Conservation (phyloP, 495 filamentous ascomycete genomes). For the Penicillium crystallinum region DNA sequence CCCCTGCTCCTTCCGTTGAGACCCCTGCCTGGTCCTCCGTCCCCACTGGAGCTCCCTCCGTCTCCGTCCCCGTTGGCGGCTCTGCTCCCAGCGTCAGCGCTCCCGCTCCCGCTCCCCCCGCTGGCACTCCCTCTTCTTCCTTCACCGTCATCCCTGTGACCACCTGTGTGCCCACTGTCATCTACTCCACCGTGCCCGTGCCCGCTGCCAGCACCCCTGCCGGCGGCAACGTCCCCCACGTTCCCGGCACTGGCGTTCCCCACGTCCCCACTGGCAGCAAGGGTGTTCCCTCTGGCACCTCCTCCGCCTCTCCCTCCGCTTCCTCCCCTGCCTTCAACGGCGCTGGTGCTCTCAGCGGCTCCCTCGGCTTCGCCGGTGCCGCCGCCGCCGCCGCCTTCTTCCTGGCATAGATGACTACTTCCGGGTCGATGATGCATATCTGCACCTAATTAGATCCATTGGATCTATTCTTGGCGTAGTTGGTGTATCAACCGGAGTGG, state of each 20-base stretch:
- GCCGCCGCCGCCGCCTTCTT: constrained; percentile 49
- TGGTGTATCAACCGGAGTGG: not conserved
- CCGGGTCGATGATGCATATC: constrained; percentile 18
- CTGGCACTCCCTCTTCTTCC: constrained; percentile 11
- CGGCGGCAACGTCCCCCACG: constrained; percentile 12
- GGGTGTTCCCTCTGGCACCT: constrained; percentile 18
- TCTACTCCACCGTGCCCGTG: constrained; percentile 33
- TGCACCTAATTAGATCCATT: constrained; percentile 7
- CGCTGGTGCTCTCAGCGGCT: constrained; percentile 44
- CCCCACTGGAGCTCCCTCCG: constrained; percentile 13
- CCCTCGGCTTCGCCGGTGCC: constrained; percentile 44
- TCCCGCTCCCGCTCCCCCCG: constrained; percentile 13
- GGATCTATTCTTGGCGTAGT: not conserved
- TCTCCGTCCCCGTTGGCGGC: constrained; percentile 2
- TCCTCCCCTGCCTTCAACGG: constrained; percentile 42
- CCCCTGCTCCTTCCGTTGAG: constrained; percentile 2
- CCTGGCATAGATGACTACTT: constrained; percentile 46
- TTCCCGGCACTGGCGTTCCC: constrained; percentile 19
- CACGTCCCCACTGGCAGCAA: constrained; percentile 20
- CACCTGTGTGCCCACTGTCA: constrained; percentile 44
- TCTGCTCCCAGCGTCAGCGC: constrained; percentile 2
- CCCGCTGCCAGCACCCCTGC: constrained; percentile 19
- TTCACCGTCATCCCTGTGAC: constrained; percentile 32
- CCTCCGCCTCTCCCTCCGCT: constrained; percentile 28
- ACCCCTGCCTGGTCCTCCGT: constrained; percentile 11